Conservation (phyloP, 2,329 filamentous ascomycete genomes). For the Verticillium dahliae region DNA sequence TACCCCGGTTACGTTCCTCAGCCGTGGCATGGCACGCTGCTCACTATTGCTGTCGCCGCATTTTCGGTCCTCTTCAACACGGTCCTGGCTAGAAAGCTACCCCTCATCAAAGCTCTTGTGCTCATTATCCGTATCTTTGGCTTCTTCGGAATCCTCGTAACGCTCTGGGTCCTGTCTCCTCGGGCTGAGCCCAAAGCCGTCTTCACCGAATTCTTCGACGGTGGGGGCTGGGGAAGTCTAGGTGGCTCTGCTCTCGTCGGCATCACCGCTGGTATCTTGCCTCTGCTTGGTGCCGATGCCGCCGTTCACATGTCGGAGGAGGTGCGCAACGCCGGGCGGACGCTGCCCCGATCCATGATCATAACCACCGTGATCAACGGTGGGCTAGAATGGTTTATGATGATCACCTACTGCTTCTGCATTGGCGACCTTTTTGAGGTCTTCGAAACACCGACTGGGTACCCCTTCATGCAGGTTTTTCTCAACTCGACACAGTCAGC, state of each 20-base stretch:
- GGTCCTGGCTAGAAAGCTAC: conserved; percentile 27
- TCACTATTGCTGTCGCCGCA: conserved; percentile 32
- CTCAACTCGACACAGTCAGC: conserved; percentile 15
- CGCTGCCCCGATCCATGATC: conserved; percentile 25
- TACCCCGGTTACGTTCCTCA: conserved; percentile 24
- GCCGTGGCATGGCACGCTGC: conserved; percentile 34
- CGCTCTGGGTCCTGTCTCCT: conserved; percentile 27
- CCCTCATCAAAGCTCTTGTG: conserved; percentile 34
- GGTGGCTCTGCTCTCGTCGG: conserved; percentile 28
- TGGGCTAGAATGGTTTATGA: conserved; percentile 24
- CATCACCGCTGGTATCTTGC: conserved; percentile 28
- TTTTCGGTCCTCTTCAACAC: conserved; percentile 38
- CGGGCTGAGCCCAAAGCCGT: conserved; percentile 16
- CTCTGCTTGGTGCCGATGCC: conserved; percentile 23
- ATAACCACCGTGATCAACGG: conserved; percentile 23
- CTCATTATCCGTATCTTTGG: conserved; percentile 30
- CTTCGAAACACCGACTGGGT: conserved; percentile 12
- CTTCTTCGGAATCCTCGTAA: conserved; percentile 23
- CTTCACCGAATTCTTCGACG: conserved; percentile 22
- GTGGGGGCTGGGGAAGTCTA: conserved; percentile 22
- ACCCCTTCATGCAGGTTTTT: conserved; percentile 22
- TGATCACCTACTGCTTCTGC: conserved; percentile 25
- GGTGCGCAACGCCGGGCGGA: conserved; percentile 21
- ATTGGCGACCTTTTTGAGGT: conserved; percentile 20
- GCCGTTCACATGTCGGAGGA: conserved; percentile 28